Percentiles rank a stretch among this genome's conserved stretches.
Conservation (phyloP, 2,329 filamentous ascomycete genomes). For the Neurospora crassa region DNA sequence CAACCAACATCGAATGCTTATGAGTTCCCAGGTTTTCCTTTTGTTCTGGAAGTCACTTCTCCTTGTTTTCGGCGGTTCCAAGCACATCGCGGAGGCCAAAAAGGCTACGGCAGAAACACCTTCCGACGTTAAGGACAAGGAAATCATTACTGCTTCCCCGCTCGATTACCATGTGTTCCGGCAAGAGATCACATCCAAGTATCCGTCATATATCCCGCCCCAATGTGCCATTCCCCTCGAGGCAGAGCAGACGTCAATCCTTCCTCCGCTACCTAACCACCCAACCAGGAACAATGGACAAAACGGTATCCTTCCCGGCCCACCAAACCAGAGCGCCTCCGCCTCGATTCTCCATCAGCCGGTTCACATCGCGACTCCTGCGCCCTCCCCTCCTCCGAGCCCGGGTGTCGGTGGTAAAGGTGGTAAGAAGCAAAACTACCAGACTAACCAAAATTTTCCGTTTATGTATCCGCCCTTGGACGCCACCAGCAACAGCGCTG, state of each 20-base stretch:
- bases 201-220: slow-evolving; percentile 90
- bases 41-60: slow-evolving; percentile 89
- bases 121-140: slow-evolving; percentile 48
- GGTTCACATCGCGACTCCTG: slow-evolving; percentile 96
- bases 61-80: slow-evolving; percentile 71
- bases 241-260: slow-evolving; percentile 79
- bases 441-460: slow-evolving; percentile 97
- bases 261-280: slow-evolving; percentile 75
- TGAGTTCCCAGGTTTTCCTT: slow-evolving; percentile 52
- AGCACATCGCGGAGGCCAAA: slow-evolving; percentile 67
- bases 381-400: slow-evolving; percentile 89
- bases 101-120: slow-evolving; percentile 52
- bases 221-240: slow-evolving; percentile 76
- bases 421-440: slow-evolving; percentile 98
- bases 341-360: slow-evolving; percentile 88
- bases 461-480: slow-evolving; percentile 95
- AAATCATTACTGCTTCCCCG: slow-evolving; percentile 84
- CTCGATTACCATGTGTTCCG: slow-evolving; percentile 94
- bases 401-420: slow-evolving; percentile 80
- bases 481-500: slow-evolving; percentile 76
- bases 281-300: slow-evolving; percentile 50
- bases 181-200: slow-evolving; percentile 95
- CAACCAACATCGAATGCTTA: slow-evolving; percentile 13
- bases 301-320: slow-evolving; percentile 51
- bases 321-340: slow-evolving; percentile 47